Evolutionary conservation across 352 stramenopile species (phyloP), one percentile per base, ranked within the genome.

Genomic region (Aphanomyces stellatus): DNA sequence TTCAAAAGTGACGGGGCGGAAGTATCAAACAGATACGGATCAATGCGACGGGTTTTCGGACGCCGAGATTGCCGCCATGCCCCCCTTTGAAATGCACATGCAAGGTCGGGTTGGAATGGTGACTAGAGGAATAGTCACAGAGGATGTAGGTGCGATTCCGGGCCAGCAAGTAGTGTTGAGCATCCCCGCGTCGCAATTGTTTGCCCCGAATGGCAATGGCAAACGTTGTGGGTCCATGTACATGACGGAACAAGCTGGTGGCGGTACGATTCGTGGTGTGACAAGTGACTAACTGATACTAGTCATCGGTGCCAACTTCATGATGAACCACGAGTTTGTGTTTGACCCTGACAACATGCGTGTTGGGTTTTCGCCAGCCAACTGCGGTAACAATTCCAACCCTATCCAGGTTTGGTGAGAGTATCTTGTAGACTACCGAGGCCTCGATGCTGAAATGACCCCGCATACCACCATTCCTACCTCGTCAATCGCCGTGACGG

Each of bases 321-420:
- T 95, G 86, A 64, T 93, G n/a, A 81, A 83, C 3, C 85, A 88
- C 41, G 80, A 95, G 24, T 82, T 93, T 30, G 82, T 95, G 17
- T 95, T 95, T 67, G 86, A 95, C 68, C 63, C 68, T 24, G 83
- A 92, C 56, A 81, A 80, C 62, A 79, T 86, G 10, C 82, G 86
- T 22, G 63, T 95, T 5, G 86, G 82, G 7, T 95, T 95, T 73
- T 82, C 82, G 2, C 72, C 86, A 40, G 85, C 86, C 2, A 40
- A 74, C 25, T 94, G 86, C 61, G 84, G 60, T 67, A 10, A 15
- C n/a, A n/a, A n/a, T 60, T 48, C 15, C 10, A 61, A 34, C 33
- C 1, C 27, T 46, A 43, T 43, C 53, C 27, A 57, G 5, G 15
- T 4, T 55, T 65, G 28, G 8, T 56, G 10, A 53, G 10, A 37